Conservation (phyloP, 2,329 filamentous ascomycete genomes). For the Penicillium aurantiogriseum region DNA sequence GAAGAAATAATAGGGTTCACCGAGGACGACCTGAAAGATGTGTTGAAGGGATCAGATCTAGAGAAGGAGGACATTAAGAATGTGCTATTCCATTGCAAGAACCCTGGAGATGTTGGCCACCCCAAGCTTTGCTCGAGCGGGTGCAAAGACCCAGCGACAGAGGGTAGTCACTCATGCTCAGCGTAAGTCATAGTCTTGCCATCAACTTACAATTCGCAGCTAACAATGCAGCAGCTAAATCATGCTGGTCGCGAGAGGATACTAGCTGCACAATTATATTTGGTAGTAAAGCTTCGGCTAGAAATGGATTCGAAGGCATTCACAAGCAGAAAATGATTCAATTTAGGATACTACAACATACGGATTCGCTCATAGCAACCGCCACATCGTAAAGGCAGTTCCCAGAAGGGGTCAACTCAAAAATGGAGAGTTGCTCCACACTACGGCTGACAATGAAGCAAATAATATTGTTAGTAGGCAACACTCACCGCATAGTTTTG, state of each 20-base stretch:
- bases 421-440: neutral
- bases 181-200: slow-evolving; percentile 12
- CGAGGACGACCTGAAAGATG: slow-evolving; percentile 28
- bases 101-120: slow-evolving; percentile 34
- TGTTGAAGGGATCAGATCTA: slow-evolving; percentile 28
- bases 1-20: slow-evolving; percentile 27
- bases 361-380: neutral
- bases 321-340: neutral
- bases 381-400: neutral
- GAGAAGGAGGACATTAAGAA: slow-evolving; percentile 29
- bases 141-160: slow-evolving; percentile 26
- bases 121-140: slow-evolving; percentile 32
- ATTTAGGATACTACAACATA: neutral
- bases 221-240: neutral
- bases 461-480: neutral
- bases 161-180: slow-evolving; percentile 31
- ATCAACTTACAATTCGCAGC: neutral
- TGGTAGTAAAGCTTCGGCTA: neutral
- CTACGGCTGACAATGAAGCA: slow-evolving; percentile 35
- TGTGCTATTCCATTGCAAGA: slow-evolving; percentile 37
- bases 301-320: neutral
- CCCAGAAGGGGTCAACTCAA: neutral
- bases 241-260: neutral
- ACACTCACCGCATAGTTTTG: neutral
- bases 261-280: neutral